Base-by-base conservation (phyloP, 192 early-diverging fungal genomes). In the Backusella tuberculispora region DNA sequence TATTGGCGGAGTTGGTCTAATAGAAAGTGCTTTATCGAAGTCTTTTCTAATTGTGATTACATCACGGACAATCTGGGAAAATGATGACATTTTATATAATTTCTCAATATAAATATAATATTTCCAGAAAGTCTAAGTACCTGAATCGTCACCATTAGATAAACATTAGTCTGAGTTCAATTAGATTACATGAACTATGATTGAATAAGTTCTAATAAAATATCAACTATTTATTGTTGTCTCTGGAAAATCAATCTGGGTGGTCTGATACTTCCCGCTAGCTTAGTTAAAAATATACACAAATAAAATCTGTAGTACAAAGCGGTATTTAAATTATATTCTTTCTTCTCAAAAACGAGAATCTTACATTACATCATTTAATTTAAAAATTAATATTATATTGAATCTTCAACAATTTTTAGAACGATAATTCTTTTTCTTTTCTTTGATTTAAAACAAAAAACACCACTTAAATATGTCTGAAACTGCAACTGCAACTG, bases 351-450 rank as follows among this genome's bases (percentile, higher is more conserved):
- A 10, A 19, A 13, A 12, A 12, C 21, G 21, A 60, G 21, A 60
- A 24, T 4, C 10, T 60, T 4, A 34, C 53, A 60, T 60, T 60
- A 60, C 53, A 60, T 60, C 53, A 60, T 60, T 24, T 60, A 60
- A 60, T 60, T 60, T 24, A 60, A 60, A 60, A 60, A 60, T 60
- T 4, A 13, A 60, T 60, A 60, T 60, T 60, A 60, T 60, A 60
- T 60, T 60, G 8, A 60, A 24, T 7, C 53, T 60, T 60, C 21
- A 60, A 60, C 53, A 26, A 4, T 26, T 26, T 60, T 26, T 60
- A 26, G 29, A 34, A 43, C 14, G 38, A 40, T 66, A 37, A 66
- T n/a, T 38, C 41, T 67, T 67, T 67, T 42, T 21, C 12, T 66
- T 43, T 66, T 43, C 38, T 8, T 43, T 67, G 19, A 9, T 42